A percentile compares a stretch with the other conserved stretches of the same genome.
Evolutionary conservation across 495 filamentous ascomycete species (phyloP).

Genomic region (Neurospora pannonica): DNA sequence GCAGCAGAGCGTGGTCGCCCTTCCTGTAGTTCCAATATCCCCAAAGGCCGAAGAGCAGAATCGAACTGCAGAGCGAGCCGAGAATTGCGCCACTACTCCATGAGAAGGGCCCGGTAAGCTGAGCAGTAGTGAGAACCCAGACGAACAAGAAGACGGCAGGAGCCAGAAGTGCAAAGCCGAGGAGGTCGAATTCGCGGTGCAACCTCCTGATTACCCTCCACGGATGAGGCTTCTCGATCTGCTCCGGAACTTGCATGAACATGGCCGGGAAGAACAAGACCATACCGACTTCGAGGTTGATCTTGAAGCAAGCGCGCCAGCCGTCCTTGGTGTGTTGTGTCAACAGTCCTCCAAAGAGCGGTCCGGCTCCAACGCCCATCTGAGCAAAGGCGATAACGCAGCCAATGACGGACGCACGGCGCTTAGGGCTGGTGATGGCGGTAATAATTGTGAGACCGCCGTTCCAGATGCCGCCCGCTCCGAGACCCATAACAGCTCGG

Average conservation of each 20-base stretch:
- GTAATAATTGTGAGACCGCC: conserved; percentile 29
- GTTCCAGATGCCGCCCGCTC: conserved; percentile 30
- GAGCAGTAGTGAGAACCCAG: conserved; percentile 61
- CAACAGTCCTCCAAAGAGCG: conserved; percentile 47
- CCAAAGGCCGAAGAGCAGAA: conserved; percentile 50
- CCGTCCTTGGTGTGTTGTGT: conserved; percentile 27
- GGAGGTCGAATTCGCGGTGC: conserved; percentile 53
- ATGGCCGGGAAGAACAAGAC: conserved; percentile 48
- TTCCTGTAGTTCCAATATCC: conserved; percentile 47
- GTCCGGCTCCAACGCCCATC: conserved; percentile 59
- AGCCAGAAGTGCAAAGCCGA: conserved; percentile 55
- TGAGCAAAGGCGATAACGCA: conserved; percentile 46
- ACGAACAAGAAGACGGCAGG: conserved; percentile 44
- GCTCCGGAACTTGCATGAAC: conserved; percentile 38
- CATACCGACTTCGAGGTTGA: conserved; percentile 60
- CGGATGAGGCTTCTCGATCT: conserved; percentile 28
- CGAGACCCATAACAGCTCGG: conserved; percentile 45
- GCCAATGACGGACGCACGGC: conserved; percentile 27
- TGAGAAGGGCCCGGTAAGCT: conserved; percentile 65
- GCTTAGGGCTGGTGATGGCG: conserved; percentile 25
- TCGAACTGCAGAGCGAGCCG: conserved; percentile 53
- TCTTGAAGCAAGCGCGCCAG: conserved; percentile 62
- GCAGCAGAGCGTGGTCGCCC: conserved; percentile 58
- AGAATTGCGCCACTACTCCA: conserved; percentile 59
- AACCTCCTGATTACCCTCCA: conserved; percentile 25